These are phyloP conservation scores for Coniochaeta sp. DNA, from an alignment of 2,329 filamentous ascomycete genomes.

Conservation along the genomic window DNA sequence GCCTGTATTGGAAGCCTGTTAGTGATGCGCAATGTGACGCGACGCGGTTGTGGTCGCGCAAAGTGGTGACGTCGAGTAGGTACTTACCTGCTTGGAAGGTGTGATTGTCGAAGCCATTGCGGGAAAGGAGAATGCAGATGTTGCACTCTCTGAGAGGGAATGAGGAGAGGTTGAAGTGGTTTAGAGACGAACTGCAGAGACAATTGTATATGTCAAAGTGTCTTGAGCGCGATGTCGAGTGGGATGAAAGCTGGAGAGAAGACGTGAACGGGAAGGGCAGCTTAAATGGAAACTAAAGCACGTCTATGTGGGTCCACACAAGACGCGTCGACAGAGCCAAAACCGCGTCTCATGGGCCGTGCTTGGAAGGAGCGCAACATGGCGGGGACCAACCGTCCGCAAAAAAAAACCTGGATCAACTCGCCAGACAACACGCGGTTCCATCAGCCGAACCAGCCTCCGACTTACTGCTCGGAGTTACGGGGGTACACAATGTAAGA, in stretches of 20 bases:
- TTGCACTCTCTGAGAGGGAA: not conserved
- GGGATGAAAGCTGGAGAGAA: not conserved
- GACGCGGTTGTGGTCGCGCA: constrained; percentile 6
- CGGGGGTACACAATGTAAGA: not conserved
- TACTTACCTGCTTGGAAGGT: constrained; percentile 23
- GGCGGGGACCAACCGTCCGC: not conserved
- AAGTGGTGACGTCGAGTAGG: constrained; percentile 7
- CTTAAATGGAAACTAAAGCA: constrained; percentile 2
- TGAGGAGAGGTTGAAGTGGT: not conserved
- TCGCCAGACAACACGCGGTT: not conserved
- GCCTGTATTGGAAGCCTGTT: constrained; percentile 47
- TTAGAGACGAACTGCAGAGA: not conserved
- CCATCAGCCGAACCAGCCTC: not conserved
- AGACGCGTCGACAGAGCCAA: not conserved
- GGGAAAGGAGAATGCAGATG: not conserved
- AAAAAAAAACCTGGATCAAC: not conserved
- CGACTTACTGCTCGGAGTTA: not conserved
- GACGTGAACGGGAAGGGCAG: constrained; percentile 1
- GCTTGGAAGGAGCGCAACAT: not conserved
- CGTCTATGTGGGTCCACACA: not conserved
- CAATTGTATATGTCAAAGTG: not conserved
- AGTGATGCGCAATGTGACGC: constrained; percentile 16
- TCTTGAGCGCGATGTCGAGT: constrained; percentile 1
- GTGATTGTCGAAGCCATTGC: constrained; percentile 12
- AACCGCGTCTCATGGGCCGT: not conserved